Evolutionary conservation across 2,329 filamentous ascomycete species (phyloP), one percentile per base, ranked within the genome.

Genomic region (Huntiella savannae): DNA sequence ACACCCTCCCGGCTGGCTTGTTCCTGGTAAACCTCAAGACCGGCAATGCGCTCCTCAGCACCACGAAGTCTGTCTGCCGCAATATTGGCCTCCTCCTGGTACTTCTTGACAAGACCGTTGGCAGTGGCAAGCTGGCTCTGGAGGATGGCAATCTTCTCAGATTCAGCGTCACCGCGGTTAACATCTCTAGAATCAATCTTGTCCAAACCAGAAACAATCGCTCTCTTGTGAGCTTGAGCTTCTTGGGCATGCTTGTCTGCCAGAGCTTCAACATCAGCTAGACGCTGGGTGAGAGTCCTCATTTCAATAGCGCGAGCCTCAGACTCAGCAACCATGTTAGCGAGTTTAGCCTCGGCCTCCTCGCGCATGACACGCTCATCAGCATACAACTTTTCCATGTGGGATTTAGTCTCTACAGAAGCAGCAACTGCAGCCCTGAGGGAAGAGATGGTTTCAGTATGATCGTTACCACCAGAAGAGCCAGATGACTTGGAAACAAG

Each of bases 31-130:
- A 86, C 84, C 60, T 98, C 91, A 3, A 98, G 71, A 5, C 91
- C 91, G 4, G 91, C 92, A 59, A 98, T 96, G 37, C 91, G 79
- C 64, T 96, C 92, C 62, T 98, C 92, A 3, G 91, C 91, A 49
- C 81, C 81, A 45, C 91, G 81, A 45, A 98, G 69, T 59, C 87
- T 92, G 57, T 95, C 86, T 0, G 85, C 81, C 3, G 87, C 86
- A 19, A 70, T 65, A 59, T 98, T 85, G 1, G 87, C 88, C 49
- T 92, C 87, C 50, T 79, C 71, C 59, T 95, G 86, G 54, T 94
- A 93, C 56, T 85, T 85, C 60, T 81, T 82, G 22, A 87, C 85
- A 58, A 96, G 65, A 2, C 69, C 70, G 55, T 84, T 92, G 12
- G 88, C 82, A 38, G 79, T 66, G 52, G 79, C 73, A 11, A 94